These are phyloP conservation scores for Fraxinus nigra DNA, from an alignment of 305 asterid species.

Conservation along the genomic window DNA sequence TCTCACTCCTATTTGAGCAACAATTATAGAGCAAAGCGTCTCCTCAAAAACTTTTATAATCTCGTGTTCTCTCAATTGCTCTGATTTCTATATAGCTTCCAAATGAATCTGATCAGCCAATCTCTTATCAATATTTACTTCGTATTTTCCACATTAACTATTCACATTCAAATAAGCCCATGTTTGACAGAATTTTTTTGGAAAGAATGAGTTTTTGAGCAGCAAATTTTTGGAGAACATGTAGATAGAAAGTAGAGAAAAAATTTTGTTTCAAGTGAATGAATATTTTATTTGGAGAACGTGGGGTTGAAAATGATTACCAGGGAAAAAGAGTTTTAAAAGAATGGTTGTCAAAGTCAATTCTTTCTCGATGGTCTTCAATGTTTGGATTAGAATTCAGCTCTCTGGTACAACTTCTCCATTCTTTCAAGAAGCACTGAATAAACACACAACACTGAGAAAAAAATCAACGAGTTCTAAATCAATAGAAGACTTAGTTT, in stretches of 20 bases:
- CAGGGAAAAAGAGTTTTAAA: too few species aligned
- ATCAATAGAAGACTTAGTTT: conserved; percentile 18
- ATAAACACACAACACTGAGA: conserved; percentile 1
- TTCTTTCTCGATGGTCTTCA: not conserved
- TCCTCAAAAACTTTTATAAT: not conserved
- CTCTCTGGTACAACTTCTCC: conserved; percentile 28
- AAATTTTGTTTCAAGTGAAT: too few species aligned
- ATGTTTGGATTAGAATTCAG: not conserved
- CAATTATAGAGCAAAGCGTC: not conserved
- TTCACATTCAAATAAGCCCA: not conserved
- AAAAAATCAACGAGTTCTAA: conserved; percentile 32
- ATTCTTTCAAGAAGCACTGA: not conserved
- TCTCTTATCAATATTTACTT: not conserved
- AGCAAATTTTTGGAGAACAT: too few species aligned
- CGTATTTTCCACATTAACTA: not conserved
- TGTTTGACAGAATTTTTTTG: too few species aligned
- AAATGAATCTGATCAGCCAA: not conserved
- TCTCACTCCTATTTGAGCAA: not conserved
- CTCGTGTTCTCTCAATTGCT: not conserved
- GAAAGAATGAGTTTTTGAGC: too few species aligned
- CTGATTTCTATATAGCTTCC: not conserved
- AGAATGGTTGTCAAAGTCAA: not conserved
- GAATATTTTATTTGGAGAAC: too few species aligned
- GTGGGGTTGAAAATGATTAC: too few species aligned
- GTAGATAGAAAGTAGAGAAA: too few species aligned